A percentile compares a stretch with the other conserved stretches of the same genome.
phyloP scores from a whole-genome alignment of 1,284 basidiomycete species.

The Trichosporon faecale region DNA sequence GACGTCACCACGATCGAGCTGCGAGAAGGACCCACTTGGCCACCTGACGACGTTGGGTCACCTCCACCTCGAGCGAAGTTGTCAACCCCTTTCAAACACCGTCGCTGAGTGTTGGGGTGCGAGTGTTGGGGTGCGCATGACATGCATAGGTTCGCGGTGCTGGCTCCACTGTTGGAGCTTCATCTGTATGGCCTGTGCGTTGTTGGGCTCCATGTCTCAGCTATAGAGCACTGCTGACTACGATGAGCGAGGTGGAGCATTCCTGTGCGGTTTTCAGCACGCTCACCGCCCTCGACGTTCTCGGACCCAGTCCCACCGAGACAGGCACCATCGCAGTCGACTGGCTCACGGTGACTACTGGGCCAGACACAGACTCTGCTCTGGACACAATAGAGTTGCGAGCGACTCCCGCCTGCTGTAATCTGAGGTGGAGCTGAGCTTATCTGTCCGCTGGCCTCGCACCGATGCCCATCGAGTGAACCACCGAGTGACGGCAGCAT shows the following conservation, averaged over 20 bases:
- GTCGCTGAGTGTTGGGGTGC: too few relatives aligned
- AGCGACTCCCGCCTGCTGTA: slow-evolving; percentile 1
- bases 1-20: not conserved
- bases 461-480: not conserved
- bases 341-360: not conserved
- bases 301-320: not conserved
- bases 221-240: not conserved
- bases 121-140: not conserved
- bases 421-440: slow-evolving; percentile 4
- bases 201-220: not conserved
- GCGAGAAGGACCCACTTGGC: too few relatives aligned
- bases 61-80: too few relatives aligned
- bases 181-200: too few relatives aligned
- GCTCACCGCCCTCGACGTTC: not conserved
- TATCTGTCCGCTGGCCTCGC: not conserved
- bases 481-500: not conserved
- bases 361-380: not conserved
- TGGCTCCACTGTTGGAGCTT: too few relatives aligned
- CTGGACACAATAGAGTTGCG: not conserved
- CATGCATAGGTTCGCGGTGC: too few relatives aligned
- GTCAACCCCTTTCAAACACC: not conserved
- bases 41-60: not conserved
- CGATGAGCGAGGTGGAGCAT: not conserved
- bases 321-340: not conserved
- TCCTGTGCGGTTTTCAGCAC: too few relatives aligned